These are phyloP conservation scores for Corylus heterophylla DNA, from an alignment of 306 rosid genomes.

Conservation along the genomic window DNA sequence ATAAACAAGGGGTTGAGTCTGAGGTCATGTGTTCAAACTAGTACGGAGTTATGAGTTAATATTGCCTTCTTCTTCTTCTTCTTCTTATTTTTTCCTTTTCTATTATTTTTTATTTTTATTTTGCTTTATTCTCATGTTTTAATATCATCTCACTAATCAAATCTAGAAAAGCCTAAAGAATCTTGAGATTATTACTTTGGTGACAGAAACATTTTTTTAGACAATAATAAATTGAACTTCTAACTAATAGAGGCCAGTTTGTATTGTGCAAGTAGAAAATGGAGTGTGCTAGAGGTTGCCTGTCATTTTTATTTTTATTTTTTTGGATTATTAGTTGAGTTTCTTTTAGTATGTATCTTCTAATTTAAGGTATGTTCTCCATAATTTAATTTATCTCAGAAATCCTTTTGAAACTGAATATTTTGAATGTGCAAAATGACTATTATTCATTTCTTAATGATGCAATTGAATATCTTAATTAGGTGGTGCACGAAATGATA, in stretches of 20 bases:
- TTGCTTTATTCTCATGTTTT: background rate
- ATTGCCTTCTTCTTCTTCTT: background rate
- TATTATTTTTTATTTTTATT: background rate
- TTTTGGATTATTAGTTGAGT: background rate
- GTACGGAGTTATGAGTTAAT: background rate
- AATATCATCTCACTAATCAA: background rate
- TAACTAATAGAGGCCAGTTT: background rate
- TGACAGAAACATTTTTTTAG: background rate
- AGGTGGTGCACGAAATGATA: conserved; percentile 65
- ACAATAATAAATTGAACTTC: background rate
- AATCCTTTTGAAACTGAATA: background rate
- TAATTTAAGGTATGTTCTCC: no score
- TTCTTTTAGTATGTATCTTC: background rate
- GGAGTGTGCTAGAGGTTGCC: background rate
- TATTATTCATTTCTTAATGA: conserved; percentile 5
- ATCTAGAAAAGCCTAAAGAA: background rate
- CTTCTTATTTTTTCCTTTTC: background rate
- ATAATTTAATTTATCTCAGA: background rate
- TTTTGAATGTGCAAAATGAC: background rate
- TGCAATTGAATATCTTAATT: conserved; percentile 27
- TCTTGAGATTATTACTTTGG: background rate
- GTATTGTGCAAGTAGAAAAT: background rate
- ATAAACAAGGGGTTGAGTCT: background rate
- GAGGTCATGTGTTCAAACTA: background rate
- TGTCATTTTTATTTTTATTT: background rate